These are phyloP conservation scores for Lepidium sativum DNA, from an alignment of 345 rosid species.

Conservation along the genomic window DNA sequence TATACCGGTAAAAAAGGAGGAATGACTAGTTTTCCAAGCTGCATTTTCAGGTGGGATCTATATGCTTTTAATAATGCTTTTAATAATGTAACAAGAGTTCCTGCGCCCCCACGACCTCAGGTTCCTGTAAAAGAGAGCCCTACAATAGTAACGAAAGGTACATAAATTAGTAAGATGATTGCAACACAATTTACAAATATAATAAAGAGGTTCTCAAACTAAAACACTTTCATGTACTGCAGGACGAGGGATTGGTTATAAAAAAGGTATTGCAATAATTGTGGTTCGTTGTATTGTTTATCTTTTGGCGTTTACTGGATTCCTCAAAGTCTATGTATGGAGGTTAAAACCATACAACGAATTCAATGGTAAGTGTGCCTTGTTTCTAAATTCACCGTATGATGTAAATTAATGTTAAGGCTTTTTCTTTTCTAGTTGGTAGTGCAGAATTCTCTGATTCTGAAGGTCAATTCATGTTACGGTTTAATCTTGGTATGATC, in stretches of 20 bases:
- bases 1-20: conserved; percentile 24
- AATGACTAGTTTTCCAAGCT: conserved; percentile 23
- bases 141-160: not conserved
- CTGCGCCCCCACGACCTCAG: not conserved
- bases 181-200: not conserved
- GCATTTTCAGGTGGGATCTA: conserved; percentile 38
- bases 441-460: not conserved
- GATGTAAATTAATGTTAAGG: not conserved
- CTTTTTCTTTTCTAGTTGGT: not conserved
- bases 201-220: not conserved
- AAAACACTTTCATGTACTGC: not conserved
- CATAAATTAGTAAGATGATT: not conserved
- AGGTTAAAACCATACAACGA: not conserved
- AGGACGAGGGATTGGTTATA: not conserved
- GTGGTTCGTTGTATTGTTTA: not conserved
- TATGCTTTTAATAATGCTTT: not conserved
- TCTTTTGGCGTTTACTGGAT: not conserved
- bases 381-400: not conserved
- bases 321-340: not conserved
- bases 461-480: conserved; percentile 5
- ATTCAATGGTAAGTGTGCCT: not conserved
- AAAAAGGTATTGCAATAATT: not conserved
- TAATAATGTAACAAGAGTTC: not conserved
- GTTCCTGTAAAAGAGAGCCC: not conserved
- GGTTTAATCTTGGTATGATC: not conserved